These are phyloP conservation scores for Mucor ambiguus DNA, from an alignment of 371 early-diverging fungal species.

Conservation along the genomic window DNA sequence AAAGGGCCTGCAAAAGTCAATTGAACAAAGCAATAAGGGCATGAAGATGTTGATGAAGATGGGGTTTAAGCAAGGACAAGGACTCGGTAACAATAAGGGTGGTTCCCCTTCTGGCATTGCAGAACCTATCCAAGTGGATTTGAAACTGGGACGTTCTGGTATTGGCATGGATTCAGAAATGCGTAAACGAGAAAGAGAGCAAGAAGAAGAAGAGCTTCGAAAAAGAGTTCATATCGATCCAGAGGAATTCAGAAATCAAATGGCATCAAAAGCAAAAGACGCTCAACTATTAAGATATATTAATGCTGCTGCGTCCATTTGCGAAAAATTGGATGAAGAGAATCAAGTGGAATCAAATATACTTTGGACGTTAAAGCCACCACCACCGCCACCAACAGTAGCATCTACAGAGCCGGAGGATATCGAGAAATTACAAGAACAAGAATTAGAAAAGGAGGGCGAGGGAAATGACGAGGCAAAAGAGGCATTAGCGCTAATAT, in stretches of 20 bases:
- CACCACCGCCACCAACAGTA: conserved; percentile 10
- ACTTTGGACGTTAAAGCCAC: conserved; percentile 32
- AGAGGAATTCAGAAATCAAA: conserved; percentile 35
- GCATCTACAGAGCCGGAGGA: not conserved
- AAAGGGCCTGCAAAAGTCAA: conserved; percentile 47
- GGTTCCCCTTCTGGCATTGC: conserved; percentile 25
- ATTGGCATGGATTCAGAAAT: conserved; percentile 48
- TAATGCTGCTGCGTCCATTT: conserved; percentile 40
- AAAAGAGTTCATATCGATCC: conserved; percentile 39
- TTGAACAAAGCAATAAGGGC: conserved; percentile 63
- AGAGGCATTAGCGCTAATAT: conserved; percentile 23
- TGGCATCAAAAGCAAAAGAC: conserved; percentile 41
- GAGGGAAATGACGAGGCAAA: conserved; percentile 9
- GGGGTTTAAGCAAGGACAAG: conserved; percentile 66
- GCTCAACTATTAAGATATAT: conserved; percentile 25
- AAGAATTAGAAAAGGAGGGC: not conserved
- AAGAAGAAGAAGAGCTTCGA: conserved; percentile 40
- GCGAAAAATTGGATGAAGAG: conserved; percentile 49
- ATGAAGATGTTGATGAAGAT: conserved; percentile 73
- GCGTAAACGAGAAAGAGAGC: conserved; percentile 31
- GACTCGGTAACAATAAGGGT: conserved; percentile 25
- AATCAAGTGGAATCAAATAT: conserved; percentile 26
- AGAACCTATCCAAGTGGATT: conserved; percentile 51
- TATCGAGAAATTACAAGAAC: conserved; percentile 10
- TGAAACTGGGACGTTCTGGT: conserved; percentile 51